phyloP scores from a whole-genome alignment of 352 stramenopile genomes.

The Phytophthora podocarpi region DNA sequence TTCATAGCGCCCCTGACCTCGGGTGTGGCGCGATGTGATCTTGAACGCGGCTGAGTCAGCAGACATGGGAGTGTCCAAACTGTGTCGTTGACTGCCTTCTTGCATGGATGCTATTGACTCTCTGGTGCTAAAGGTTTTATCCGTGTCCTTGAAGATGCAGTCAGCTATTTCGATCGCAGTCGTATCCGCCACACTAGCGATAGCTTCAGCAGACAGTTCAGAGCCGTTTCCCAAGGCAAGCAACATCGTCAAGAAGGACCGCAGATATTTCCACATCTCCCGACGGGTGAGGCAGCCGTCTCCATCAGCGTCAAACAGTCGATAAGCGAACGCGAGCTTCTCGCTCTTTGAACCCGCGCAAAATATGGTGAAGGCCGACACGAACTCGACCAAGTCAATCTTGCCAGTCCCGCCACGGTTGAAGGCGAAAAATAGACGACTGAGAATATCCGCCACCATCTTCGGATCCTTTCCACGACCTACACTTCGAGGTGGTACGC shows the following conservation, averaged over 20 bases:
- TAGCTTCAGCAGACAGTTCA: conserved; percentile 79
- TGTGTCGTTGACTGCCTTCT: conserved; percentile 46
- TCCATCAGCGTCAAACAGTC: conserved; percentile 91
- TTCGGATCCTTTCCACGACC: conserved; percentile 71
- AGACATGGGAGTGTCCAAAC: conserved; percentile 61
- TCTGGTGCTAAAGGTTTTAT: conserved; percentile 76
- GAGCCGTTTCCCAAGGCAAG: conserved; percentile 93
- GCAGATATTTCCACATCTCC: conserved; percentile 93
- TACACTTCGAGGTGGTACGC: conserved; percentile 63
- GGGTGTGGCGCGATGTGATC: conserved; percentile 28
- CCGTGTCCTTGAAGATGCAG: conserved; percentile 83
- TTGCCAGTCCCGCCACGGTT: conserved; percentile 85
- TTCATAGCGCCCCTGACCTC: conserved; percentile 55
- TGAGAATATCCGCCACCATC: conserved; percentile 78
- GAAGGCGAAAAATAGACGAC: conserved; percentile 86
- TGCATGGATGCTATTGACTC: conserved; percentile 33
- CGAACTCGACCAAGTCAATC: conserved; percentile 91
- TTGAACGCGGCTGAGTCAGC: conserved; percentile 45
- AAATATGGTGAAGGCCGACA: conserved; percentile 94
- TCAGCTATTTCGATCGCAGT: conserved; percentile 85
- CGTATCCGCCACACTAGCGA: conserved; percentile 79
- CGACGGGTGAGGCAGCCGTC: conserved; percentile 90
- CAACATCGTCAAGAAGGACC: conserved; percentile 95
- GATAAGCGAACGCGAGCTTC: conserved; percentile 92
- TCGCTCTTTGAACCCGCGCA: conserved; percentile 95